Percentiles rank a stretch among this genome's conserved stretches.
Evolutionary conservation across 495 filamentous ascomycete species (phyloP).

Genomic region (Elasticomyces elasticus): DNA sequence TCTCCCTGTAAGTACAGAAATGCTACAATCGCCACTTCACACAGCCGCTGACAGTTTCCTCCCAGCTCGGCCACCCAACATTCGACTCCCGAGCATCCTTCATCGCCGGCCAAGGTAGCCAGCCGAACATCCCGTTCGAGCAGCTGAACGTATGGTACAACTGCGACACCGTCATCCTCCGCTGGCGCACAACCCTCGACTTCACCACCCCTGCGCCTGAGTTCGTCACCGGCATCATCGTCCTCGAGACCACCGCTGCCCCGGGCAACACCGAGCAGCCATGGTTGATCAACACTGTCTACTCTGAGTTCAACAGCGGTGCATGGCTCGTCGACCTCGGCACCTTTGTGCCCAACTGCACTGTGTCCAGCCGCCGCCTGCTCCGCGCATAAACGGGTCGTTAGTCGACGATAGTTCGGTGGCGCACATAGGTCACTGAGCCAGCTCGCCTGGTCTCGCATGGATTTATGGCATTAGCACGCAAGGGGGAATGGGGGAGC

Average conservation of each 20-base stretch:
- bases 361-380: neutral
- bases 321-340: constrained; percentile 19
- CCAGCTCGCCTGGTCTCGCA: neutral
- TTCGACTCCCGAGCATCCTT: constrained; percentile 13
- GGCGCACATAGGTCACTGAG: neutral
- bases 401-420: neutral
- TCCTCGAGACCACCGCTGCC: constrained; percentile 9
- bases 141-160: constrained; percentile 19
- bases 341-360: constrained; percentile 11
- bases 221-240: constrained; percentile 21
- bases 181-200: constrained; percentile 10
- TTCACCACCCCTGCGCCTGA: neutral
- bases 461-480: neutral
- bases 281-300: constrained; percentile 19
- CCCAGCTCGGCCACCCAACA: constrained; percentile 8
- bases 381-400: constrained; percentile 12
- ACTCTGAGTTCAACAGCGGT: constrained; percentile 18
- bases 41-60: neutral
- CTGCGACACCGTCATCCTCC: constrained; percentile 22
- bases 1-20: neutral
- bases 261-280: constrained; percentile 3
- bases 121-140: constrained; percentile 17
- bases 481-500: neutral
- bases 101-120: constrained; percentile 11
- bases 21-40: neutral